Evolutionary conservation across 331 rosid species (phyloP).

Genomic region (Acacia concinna): DNA sequence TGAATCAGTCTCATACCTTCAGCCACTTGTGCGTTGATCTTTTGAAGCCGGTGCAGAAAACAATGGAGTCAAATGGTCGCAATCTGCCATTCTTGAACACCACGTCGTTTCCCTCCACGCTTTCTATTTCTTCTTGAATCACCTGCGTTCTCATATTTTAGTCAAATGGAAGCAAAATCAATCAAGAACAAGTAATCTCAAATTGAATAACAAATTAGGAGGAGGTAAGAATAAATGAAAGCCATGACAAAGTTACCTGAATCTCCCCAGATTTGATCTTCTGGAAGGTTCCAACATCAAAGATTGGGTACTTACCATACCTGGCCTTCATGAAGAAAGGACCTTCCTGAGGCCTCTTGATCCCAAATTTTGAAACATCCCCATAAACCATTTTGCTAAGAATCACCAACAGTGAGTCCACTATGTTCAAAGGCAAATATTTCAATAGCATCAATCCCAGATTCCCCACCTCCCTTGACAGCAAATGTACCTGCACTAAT

Average conservation of each 20-base stretch:
- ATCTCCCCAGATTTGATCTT: constrained; percentile 58
- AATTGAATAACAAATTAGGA: not conserved
- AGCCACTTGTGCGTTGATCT: constrained; percentile 71
- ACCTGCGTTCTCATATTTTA: constrained; percentile 37
- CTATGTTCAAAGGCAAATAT: constrained; percentile 36
- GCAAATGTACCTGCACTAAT: constrained; percentile 54
- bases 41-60: constrained; percentile 75
- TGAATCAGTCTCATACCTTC: constrained; percentile 39
- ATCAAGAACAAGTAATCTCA: not conserved
- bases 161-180: not conserved
- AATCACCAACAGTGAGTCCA: constrained; percentile 50
- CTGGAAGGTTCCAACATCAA: constrained; percentile 47
- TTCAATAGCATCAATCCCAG: constrained; percentile 48
- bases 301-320: constrained; percentile 59
- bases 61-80: constrained; percentile 55
- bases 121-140: constrained; percentile 51
- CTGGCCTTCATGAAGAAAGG: constrained; percentile 57
- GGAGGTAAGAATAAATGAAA: not conserved
- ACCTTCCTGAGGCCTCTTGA: constrained; percentile 59
- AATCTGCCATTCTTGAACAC: constrained; percentile 45
- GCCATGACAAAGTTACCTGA: constrained; percentile 38
- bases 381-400: constrained; percentile 52
- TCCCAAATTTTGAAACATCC: constrained; percentile 50
- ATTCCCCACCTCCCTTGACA: constrained; percentile 48
- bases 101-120: constrained; percentile 44